phyloP scores from a whole-genome alignment of 176 grass and related monocot genomes.

The Musa schizocarpa region DNA sequence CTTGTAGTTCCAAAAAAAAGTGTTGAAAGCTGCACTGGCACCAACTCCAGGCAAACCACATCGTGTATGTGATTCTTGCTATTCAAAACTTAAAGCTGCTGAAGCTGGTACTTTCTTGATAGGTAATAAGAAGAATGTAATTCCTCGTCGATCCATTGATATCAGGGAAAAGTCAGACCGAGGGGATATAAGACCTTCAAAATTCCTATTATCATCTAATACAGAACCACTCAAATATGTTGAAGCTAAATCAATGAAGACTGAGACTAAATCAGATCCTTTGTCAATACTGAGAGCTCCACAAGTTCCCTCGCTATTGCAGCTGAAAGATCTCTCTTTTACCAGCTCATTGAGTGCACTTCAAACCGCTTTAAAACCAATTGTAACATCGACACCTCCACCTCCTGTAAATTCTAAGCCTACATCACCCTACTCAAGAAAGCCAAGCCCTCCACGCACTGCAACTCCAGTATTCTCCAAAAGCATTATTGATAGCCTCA shows the following conservation, averaged over 20 bases:
- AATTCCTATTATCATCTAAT: constrained; percentile 40
- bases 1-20: constrained; percentile 81
- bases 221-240: constrained; percentile 38
- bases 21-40: constrained; percentile 75
- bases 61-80: constrained; percentile 94
- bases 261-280: constrained; percentile 53
- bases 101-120: constrained; percentile 25
- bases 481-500: constrained; percentile 46
- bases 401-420: constrained; percentile 32
- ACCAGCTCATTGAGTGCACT: constrained; percentile 42
- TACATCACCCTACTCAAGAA: constrained; percentile 31
- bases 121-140: constrained; percentile 45
- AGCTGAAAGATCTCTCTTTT: constrained; percentile 42
- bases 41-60: constrained; percentile 88
- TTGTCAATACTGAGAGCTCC: constrained; percentile 34
- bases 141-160: constrained; percentile 61
- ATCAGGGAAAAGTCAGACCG: constrained; percentile 46
- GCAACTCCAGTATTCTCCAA: constrained; percentile 36
- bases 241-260: constrained; percentile 43
- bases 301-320: constrained; percentile 56
- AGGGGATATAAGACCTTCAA: constrained; percentile 55
- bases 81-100: constrained; percentile 64
- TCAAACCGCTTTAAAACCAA: constrained; percentile 55
- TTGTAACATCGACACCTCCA: constrained; percentile 42
- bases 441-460: constrained; percentile 29